These are phyloP conservation scores for Ambrosia artemisiifolia DNA, from an alignment of 129 eudicot species.

Conservation along the genomic window DNA sequence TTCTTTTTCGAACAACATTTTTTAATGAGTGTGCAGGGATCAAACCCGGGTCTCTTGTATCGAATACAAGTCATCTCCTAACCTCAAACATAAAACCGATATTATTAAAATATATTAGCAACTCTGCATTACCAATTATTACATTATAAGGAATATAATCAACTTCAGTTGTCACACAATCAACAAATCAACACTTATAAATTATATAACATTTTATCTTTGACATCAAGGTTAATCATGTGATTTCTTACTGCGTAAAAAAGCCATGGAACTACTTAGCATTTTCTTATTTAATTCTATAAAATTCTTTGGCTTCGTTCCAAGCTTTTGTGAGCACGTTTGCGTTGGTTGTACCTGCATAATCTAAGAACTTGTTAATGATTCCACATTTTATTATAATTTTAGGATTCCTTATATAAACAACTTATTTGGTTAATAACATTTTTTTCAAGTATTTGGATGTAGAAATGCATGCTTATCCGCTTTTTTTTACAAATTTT, in stretches of 20 bases:
- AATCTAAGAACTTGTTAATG: background rate
- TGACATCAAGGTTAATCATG: slow-evolving; percentile 33
- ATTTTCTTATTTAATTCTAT: slow-evolving; percentile 41
- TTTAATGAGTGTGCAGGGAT: no score
- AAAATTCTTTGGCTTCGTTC: slow-evolving; percentile 39
- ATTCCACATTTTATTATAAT: background rate
- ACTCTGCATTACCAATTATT: background rate
- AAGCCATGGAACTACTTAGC: slow-evolving; percentile 33
- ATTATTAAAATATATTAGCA: no score
- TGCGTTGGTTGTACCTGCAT: slow-evolving; percentile 45
- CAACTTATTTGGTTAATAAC: background rate
- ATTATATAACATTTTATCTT: background rate
- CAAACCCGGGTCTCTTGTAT: no score
- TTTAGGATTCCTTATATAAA: background rate
- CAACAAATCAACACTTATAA: background rate
- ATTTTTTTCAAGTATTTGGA: background rate
- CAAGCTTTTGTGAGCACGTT: slow-evolving; percentile 35
- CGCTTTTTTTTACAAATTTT: background rate
- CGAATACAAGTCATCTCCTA: no score
- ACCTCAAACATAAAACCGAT: no score
- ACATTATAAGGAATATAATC: background rate
- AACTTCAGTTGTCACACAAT: background rate
- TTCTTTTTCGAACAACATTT: no score
- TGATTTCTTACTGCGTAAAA: slow-evolving; percentile 29
- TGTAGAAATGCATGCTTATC: background rate